These are phyloP conservation scores for Saccharomyces kudriavzevii DNA, from an alignment of 805 yeast genomes.

Conservation along the genomic window DNA sequence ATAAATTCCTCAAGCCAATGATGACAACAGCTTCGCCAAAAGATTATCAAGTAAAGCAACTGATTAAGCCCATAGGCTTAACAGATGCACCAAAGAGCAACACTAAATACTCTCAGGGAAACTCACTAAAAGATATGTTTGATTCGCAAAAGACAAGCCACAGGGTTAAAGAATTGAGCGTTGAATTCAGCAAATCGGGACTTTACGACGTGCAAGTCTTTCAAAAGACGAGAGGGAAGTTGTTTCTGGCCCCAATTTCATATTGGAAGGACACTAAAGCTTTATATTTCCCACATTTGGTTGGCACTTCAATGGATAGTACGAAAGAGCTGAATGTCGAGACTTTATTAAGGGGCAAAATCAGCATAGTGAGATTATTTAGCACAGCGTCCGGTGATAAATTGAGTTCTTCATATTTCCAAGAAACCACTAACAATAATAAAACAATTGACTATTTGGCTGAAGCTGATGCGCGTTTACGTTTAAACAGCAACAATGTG, in stretches of 20 bases:
- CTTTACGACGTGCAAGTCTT: slow-evolving; percentile 56
- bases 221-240: slow-evolving; percentile 72
- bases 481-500: slow-evolving; percentile 21
- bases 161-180: slow-evolving; percentile 47
- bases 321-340: slow-evolving; percentile 23
- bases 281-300: slow-evolving; percentile 73
- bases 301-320: slow-evolving; percentile 44
- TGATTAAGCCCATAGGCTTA: slow-evolving; percentile 44
- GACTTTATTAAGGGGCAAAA: slow-evolving; percentile 22
- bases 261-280: slow-evolving; percentile 68
- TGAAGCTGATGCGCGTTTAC: neutral
- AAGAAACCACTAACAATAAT: slow-evolving; percentile 27
- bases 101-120: slow-evolving; percentile 35
- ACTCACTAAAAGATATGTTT: slow-evolving; percentile 39
- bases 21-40: slow-evolving; percentile 32
- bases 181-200: slow-evolving; percentile 61
- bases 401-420: slow-evolving; percentile 55
- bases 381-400: slow-evolving; percentile 52
- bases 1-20: slow-evolving; percentile 30
- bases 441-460: slow-evolving; percentile 5
- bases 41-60: slow-evolving; percentile 27
- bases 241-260: slow-evolving; percentile 75
- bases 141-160: slow-evolving; percentile 41
- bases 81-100: slow-evolving; percentile 29
- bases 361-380: slow-evolving; percentile 25